Evolutionary conservation across 2,329 filamentous ascomycete species (phyloP).

Genomic region (Parastagonospora avenae): DNA sequence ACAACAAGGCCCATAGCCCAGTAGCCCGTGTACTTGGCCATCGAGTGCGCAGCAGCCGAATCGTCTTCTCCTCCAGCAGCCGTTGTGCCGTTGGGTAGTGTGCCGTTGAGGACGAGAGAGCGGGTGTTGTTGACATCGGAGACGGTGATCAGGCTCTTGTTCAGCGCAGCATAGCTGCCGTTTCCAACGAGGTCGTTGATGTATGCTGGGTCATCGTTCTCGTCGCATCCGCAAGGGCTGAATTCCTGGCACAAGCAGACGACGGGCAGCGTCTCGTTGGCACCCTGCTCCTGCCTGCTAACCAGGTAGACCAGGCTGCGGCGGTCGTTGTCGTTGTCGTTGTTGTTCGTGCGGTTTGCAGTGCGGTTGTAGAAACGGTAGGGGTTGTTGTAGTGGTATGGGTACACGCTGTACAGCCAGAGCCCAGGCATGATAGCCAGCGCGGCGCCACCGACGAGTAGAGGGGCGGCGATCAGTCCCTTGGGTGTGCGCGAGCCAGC

Average conservation of each 20-base stretch:
- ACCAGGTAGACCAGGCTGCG: neutral
- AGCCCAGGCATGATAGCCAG: slow-evolving; percentile 66
- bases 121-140: slow-evolving; percentile 65
- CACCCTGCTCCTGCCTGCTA: slow-evolving; percentile 21
- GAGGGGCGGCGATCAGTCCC: slow-evolving; percentile 56
- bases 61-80: slow-evolving; percentile 46
- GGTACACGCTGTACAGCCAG: slow-evolving; percentile 68
- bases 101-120: slow-evolving; percentile 76
- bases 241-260: slow-evolving; percentile 65
- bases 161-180: slow-evolving; percentile 61
- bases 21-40: slow-evolving; percentile 44
- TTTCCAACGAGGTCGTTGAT: slow-evolving; percentile 63
- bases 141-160: slow-evolving; percentile 67
- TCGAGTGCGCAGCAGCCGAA: slow-evolving; percentile 20
- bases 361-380: slow-evolving; percentile 58
- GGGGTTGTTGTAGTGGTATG: slow-evolving; percentile 64
- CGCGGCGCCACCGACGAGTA: slow-evolving; percentile 55
- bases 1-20: slow-evolving; percentile 48
- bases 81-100: slow-evolving; percentile 64
- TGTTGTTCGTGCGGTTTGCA: slow-evolving; percentile 48
- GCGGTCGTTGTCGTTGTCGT: slow-evolving; percentile 22
- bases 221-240: slow-evolving; percentile 70
- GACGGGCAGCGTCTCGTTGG: slow-evolving; percentile 65
- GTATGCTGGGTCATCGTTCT: slow-evolving; percentile 65
- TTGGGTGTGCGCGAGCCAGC: slow-evolving; percentile 58